Percentiles rank a stretch among this genome's conserved stretches.
phyloP scores from a whole-genome alignment of 352 stramenopile species.

The Phytophthora syringae region DNA sequence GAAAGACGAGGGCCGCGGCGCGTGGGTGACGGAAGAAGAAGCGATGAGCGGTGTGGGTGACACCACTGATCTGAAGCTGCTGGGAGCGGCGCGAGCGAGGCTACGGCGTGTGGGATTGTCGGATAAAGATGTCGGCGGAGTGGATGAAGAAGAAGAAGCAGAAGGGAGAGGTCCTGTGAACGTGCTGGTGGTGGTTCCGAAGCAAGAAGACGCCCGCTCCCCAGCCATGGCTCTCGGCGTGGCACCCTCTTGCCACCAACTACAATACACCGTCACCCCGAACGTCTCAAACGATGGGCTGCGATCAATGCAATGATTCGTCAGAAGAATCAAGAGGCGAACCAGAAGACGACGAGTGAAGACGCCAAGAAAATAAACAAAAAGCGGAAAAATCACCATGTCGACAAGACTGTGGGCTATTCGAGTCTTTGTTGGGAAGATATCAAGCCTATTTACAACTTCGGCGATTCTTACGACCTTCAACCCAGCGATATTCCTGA shows the following conservation, averaged over 20 bases:
- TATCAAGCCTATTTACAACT: conserved; percentile 31
- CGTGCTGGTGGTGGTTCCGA: conserved; percentile 6
- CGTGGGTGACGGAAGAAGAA: too few relatives aligned
- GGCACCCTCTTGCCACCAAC: conserved; percentile 10
- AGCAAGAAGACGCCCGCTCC: background rate
- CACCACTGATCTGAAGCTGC: too few relatives aligned
- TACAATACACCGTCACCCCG: conserved; percentile 23
- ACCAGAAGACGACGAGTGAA: conserved; percentile 25
- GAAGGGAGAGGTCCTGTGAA: background rate
- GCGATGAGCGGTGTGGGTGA: too few relatives aligned
- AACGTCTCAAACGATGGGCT: conserved; percentile 30
- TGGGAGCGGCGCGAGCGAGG: too few relatives aligned
- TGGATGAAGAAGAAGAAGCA: too few relatives aligned
- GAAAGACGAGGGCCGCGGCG: too few relatives aligned
- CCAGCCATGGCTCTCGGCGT: conserved; percentile 2
- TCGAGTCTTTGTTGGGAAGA: conserved; percentile 27
- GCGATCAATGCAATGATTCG: conserved; percentile 27
- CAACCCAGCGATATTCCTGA: conserved; percentile 20
- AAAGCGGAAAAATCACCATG: conserved; percentile 19
- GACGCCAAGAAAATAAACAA: conserved; percentile 18
- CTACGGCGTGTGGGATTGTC: too few relatives aligned
- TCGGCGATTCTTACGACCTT: conserved; percentile 22
- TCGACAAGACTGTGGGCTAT: conserved; percentile 22
- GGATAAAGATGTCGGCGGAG: too few relatives aligned
- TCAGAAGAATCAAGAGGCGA: conserved; percentile 25